These are phyloP conservation scores for Stachybotrys elegans DNA, from an alignment of 2,329 filamentous ascomycete genomes.

Conservation along the genomic window DNA sequence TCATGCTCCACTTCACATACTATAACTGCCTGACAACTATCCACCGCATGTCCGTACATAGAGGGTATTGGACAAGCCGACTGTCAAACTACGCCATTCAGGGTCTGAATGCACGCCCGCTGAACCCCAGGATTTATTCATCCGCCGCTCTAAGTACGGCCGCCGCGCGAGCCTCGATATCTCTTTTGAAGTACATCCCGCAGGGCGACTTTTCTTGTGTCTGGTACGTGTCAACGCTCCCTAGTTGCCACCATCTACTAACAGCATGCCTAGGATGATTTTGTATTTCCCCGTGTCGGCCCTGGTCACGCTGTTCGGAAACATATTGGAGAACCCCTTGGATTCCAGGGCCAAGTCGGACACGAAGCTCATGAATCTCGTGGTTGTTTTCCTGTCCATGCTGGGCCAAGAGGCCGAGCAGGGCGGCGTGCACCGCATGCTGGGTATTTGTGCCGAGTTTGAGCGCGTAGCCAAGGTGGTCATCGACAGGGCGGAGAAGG, in stretches of 20 bases:
- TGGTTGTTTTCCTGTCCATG: slow-evolving; percentile 87
- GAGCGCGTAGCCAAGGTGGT: slow-evolving; percentile 89
- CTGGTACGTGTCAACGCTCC: slow-evolving; percentile 59
- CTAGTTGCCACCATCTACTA: slow-evolving; percentile 18
- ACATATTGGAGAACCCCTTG: slow-evolving; percentile 91
- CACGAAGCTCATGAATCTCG: slow-evolving; percentile 83
- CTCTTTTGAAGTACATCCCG: slow-evolving; percentile 91
- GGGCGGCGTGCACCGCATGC: slow-evolving; percentile 87
- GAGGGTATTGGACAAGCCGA: slow-evolving; percentile 96
- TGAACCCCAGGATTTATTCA: slow-evolving; percentile 92
- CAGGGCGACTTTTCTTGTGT: slow-evolving; percentile 93
- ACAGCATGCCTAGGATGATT: slow-evolving; percentile 58
- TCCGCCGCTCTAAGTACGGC: slow-evolving; percentile 90
- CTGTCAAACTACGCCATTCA: slow-evolving; percentile 94
- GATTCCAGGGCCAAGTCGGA: slow-evolving; percentile 86
- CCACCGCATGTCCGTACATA: slow-evolving; percentile 96
- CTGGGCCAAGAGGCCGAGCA: slow-evolving; percentile 86
- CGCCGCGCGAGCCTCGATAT: slow-evolving; percentile 87
- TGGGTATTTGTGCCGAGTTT: slow-evolving; percentile 92
- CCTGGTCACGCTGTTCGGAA: slow-evolving; percentile 90
- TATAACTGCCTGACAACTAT: slow-evolving; percentile 98
- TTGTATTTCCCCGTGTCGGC: slow-evolving; percentile 96
- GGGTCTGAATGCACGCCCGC: slow-evolving; percentile 80
- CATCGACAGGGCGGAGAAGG: slow-evolving; percentile 85
- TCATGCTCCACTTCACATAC: slow-evolving; percentile 92